These are phyloP conservation scores for Wickerhamiella lipophila DNA, from an alignment of 805 yeast genomes.

Conservation along the genomic window DNA sequence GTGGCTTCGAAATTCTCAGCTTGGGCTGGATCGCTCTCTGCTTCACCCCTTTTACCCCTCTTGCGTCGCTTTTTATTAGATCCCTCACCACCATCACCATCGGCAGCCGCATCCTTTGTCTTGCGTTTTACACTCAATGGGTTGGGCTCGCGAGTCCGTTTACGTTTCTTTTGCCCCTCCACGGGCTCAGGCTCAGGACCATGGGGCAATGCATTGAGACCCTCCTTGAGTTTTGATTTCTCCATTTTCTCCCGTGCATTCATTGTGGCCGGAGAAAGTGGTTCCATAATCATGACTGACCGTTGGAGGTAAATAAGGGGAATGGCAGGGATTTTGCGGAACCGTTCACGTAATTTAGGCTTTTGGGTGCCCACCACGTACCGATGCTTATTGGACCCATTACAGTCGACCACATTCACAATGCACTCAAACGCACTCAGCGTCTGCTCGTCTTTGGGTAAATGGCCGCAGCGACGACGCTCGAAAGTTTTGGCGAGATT, in stretches of 20 bases:
- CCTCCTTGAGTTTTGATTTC: constrained; percentile 53
- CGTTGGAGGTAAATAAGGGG: constrained; percentile 80
- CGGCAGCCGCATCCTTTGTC: constrained; percentile 26
- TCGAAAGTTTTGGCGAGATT: constrained; percentile 72
- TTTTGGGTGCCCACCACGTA: constrained; percentile 82
- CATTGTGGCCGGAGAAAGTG: constrained; percentile 61
- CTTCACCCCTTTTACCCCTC: constrained; percentile 16
- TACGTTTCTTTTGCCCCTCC: constrained; percentile 17
- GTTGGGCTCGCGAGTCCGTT: constrained; percentile 62
- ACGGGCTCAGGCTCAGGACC: constrained; percentile 18
- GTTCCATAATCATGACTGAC: constrained; percentile 94
- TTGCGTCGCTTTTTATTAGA: constrained; percentile 17
- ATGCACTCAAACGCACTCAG: constrained; percentile 64
- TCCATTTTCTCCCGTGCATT: constrained; percentile 42
- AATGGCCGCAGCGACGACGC: constrained; percentile 84
- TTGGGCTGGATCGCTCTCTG: too few relatives aligned
- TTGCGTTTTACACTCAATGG: constrained; percentile 82
- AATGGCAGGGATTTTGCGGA: constrained; percentile 75
- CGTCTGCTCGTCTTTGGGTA: constrained; percentile 21
- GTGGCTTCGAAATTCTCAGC: too few relatives aligned
- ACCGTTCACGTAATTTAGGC: constrained; percentile 47
- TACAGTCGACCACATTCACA: constrained; percentile 33
- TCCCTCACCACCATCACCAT: constrained; percentile 16
- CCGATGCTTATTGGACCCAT: constrained; percentile 63
- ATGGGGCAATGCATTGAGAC: constrained; percentile 45